Percentiles rank a stretch among this genome's conserved stretches.
phyloP scores from a whole-genome alignment of 129 eudicot genomes.

The Helichrysum umbraculigerum region DNA sequence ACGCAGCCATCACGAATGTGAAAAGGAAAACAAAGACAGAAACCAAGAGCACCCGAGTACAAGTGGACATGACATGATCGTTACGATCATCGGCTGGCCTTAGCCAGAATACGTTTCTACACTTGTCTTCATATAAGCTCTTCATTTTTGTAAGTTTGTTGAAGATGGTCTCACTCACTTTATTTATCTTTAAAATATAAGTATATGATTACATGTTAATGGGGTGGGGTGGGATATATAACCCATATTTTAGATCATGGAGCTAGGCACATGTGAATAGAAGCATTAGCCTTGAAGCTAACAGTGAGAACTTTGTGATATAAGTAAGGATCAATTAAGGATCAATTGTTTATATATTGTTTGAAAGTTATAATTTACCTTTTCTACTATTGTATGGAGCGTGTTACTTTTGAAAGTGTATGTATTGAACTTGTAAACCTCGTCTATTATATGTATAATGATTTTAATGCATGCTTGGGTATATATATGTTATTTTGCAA shows the following conservation, averaged over 20 bases:
- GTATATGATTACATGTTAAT: background rate
- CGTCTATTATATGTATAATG: too few species aligned
- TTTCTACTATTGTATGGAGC: too few species aligned
- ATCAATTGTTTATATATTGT: too few species aligned
- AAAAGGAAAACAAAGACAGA: background rate
- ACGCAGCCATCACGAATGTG: slow-evolving; percentile 3
- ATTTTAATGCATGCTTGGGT: too few species aligned
- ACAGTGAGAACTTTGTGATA: slow-evolving; percentile 1
- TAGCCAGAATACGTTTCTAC: background rate
- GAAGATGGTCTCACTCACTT: background rate
- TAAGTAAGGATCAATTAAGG: background rate
- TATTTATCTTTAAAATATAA: background rate
- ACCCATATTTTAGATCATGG: background rate
- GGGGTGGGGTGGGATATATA: background rate
- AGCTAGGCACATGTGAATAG: slow-evolving; percentile 15
- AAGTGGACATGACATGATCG: background rate
- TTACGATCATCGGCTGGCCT: background rate
- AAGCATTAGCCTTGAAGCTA: background rate
- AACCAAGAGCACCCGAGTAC: background rate
- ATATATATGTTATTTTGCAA: too few species aligned
- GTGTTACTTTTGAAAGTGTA: too few species aligned
- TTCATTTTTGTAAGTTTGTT: slow-evolving; percentile 10
- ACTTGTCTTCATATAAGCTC: slow-evolving; percentile 11
- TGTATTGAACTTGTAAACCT: too few species aligned
- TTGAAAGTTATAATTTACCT: too few species aligned